Conservation (phyloP, 2,329 filamentous ascomycete genomes). For the Fusarium phyllophilum region DNA sequence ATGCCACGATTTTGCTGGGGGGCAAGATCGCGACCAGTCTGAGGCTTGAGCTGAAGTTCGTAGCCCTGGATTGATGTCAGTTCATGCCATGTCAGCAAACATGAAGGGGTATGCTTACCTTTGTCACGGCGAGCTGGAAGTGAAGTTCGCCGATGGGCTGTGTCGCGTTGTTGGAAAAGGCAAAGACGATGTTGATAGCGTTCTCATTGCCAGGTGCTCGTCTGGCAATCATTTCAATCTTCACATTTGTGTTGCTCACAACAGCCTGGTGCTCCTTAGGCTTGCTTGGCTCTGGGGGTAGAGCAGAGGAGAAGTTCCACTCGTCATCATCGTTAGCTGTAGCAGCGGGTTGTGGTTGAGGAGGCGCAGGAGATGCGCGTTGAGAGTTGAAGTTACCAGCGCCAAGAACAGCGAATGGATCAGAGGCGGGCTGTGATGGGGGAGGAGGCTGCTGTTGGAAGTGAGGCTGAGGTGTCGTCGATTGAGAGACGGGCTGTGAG, state of each 20-base stretch:
- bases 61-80: slow-evolving; percentile 68
- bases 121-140: slow-evolving; percentile 93
- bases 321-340: slow-evolving; percentile 79
- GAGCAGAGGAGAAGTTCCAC: slow-evolving; percentile 90
- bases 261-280: slow-evolving; percentile 71
- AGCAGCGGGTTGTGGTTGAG: slow-evolving; percentile 42
- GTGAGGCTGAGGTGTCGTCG: slow-evolving; percentile 63
- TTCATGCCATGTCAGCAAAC: neutral
- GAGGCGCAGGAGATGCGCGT: slow-evolving; percentile 43
- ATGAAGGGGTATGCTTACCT: slow-evolving; percentile 64
- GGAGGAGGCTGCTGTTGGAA: slow-evolving; percentile 59
- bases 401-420: slow-evolving; percentile 65
- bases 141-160: slow-evolving; percentile 81
- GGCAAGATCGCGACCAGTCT: slow-evolving; percentile 79
- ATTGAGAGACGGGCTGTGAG: slow-evolving; percentile 62
- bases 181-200: slow-evolving; percentile 75
- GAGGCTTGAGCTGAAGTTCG: slow-evolving; percentile 83
- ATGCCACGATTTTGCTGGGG: slow-evolving; percentile 81
- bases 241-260: slow-evolving; percentile 76
- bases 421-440: slow-evolving; percentile 55
- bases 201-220: slow-evolving; percentile 64
- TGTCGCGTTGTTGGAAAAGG: slow-evolving; percentile 84
- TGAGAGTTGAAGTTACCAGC: slow-evolving; percentile 37
- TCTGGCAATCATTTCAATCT: slow-evolving; percentile 77
- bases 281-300: slow-evolving; percentile 70